phyloP scores from a whole-genome alignment of 2,329 filamentous ascomycete species.

The Corinectria fuckeliana region DNA sequence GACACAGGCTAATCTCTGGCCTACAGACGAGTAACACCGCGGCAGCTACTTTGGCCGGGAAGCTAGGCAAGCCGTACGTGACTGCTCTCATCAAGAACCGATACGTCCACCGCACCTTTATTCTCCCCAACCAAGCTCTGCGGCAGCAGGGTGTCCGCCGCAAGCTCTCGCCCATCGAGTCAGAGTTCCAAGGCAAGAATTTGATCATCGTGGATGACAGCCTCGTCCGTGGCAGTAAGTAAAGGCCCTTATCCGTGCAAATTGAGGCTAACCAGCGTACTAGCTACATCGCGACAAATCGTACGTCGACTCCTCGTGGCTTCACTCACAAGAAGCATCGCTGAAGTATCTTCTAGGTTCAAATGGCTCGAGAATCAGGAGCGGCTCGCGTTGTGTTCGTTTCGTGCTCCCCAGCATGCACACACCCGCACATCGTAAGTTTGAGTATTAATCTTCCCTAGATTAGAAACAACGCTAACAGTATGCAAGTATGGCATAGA shows the following conservation, averaged over 20 bases:
- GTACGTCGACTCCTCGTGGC: too few relatives aligned
- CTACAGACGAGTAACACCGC: conserved; percentile 78
- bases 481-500: conserved; percentile 53
- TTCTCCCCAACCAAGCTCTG: conserved; percentile 74
- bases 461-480: not conserved
- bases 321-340: not conserved
- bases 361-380: conserved; percentile 83
- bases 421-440: conserved; percentile 84
- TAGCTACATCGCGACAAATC: not conserved
- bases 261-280: not conserved
- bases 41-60: conserved; percentile 76
- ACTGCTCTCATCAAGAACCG: conserved; percentile 90
- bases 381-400: conserved; percentile 84
- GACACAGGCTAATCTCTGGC: not conserved
- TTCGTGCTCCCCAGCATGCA: conserved; percentile 82
- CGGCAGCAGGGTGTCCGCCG: conserved; percentile 86
- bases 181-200: conserved; percentile 81
- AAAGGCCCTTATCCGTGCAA: not conserved
- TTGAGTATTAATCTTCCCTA: too few relatives aligned
- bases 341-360: conserved; percentile 33
- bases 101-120: conserved; percentile 88
- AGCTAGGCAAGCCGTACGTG: conserved; percentile 77
- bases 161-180: conserved; percentile 86
- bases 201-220: conserved; percentile 89
- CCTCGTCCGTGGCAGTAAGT: conserved; percentile 73